Evolutionary conservation across 345 rosid species (phyloP), one percentile per base, ranked within the genome.

Genomic region (Linum trigynum): DNA sequence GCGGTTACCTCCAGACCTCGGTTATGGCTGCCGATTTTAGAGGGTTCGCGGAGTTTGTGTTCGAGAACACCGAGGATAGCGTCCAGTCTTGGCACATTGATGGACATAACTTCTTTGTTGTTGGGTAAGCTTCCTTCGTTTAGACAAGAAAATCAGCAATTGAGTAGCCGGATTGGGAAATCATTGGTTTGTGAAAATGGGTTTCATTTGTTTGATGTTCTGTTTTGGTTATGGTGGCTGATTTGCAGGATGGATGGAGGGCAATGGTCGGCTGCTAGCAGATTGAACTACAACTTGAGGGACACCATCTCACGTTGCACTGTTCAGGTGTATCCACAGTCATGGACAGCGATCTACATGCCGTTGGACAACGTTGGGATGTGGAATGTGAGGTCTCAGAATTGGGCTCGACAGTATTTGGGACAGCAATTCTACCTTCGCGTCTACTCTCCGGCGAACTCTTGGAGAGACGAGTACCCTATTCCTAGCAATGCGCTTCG

Each of bases 21-120:
- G 95, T 90, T 66, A 82, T 94, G 84, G 77, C 75, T 61, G 88
- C 89, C 8, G 87, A 83, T 62, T 90, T 79, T 72, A 67, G 89
- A 17, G 87, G 83, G 32, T 94, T 74, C 67, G 72, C 78, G 1
- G 97, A 94, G 81, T 70, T 94, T 36, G 74, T 90, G 45, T 94
- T 94, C 63, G 86, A 88, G 79, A 94, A 94, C 66, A 69, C 69
- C 8, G 96, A 94, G 78, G 82, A 84, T 57, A 75, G 72, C 17
- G 61, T 90, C 65, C 99, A 90, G 75, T 83, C 96, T 16, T 88
- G 88, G 88, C 99, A 94, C 80, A 84, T 90, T 63, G 85, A 86
- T 65, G 99, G 99, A 57, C 83, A 94, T 76, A 73, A 68, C 69
- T 88, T 90, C 77, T 94, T 90, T 69, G 92, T 88, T 11, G 97